These are phyloP conservation scores for Cutaneotrichosporon spelunceum DNA, from an alignment of 1,284 basidiomycete genomes.

Conservation along the genomic window DNA sequence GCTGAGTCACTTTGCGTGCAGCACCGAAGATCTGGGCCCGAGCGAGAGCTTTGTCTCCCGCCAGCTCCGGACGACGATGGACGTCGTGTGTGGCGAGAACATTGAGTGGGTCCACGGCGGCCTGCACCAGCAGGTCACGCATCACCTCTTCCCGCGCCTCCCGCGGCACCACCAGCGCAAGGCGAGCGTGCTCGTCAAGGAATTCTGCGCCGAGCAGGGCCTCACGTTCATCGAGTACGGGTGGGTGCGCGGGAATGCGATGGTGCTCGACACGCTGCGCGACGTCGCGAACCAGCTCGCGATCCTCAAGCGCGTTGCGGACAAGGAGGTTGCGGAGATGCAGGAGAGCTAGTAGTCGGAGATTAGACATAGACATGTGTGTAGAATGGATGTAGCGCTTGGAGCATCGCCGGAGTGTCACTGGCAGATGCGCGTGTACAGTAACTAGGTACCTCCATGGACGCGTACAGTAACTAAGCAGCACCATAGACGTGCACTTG, in stretches of 20 bases:
- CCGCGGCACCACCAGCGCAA: conserved; percentile 87
- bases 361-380: background rate
- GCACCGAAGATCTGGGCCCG: conserved; percentile 85
- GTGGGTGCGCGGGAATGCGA: conserved; percentile 66
- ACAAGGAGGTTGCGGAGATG: conserved; percentile 43
- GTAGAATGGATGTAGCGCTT: conserved; percentile 4
- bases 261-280: conserved; percentile 47
- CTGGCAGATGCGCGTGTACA: no score
- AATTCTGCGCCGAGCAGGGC: conserved; percentile 78
- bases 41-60: conserved; percentile 87
- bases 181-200: conserved; percentile 76
- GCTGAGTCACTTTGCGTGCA: conserved; percentile 95
- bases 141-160: conserved; percentile 92
- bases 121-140: conserved; percentile 91
- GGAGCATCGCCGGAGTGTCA: no score
- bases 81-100: conserved; percentile 80
- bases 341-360: conserved; percentile 1
- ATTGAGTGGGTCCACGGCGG: conserved; percentile 90
- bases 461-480: no score
- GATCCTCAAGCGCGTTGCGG: conserved; percentile 50
- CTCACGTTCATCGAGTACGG: conserved; percentile 85
- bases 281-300: conserved; percentile 51
- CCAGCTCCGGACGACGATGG: conserved; percentile 92
- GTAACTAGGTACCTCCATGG: no score
- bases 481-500: no score